Base-by-base conservation (phyloP, 2,329 filamentous ascomycete species). In the Orbilia oligospora region DNA sequence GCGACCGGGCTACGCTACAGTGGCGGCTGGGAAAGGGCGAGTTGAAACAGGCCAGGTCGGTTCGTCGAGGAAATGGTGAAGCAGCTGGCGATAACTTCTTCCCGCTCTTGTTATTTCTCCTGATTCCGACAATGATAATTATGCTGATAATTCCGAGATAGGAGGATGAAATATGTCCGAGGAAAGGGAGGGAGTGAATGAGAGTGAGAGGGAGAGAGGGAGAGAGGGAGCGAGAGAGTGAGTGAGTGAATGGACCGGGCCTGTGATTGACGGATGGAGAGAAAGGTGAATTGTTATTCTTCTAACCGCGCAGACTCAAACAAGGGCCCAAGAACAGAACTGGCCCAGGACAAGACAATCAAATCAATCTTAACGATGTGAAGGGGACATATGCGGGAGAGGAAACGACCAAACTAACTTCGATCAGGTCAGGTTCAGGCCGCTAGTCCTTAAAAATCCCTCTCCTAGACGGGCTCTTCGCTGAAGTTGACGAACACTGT, bases 321-420 rank as follows among this genome's bases (percentile, higher is more conserved):
- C 61, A 65, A 27, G 61, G 61, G 41, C 44, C 56, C 33, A 46
- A 46, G 18, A 46, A 46, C 44, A 44, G 36, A 61, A 61, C 56
- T 27, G 36, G 56, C 18, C 56, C 61, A 65, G 36, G 61, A 65
- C 61, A 22, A 65, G 38, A 48, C 44, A 49, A 49, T 65, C 38
- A 65, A 48, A 65, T 65, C 51, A 63, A 71, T 71, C 56, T 61
- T 64, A 71, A 71, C 68, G 56, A 71, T 65, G 70, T 41, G 58
- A 73, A 61, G 61, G 70, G 69, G 36, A 61, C 49, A 66, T 46
- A 65, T 53, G 69, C 69, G 70, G 70, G 61, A 73, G 70, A 67
- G 61, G 70, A 61, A 73, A 73, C 70, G 36, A 72, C 33, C 41
- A 63, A 72, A 65, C 69, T 65, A 63, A 49, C 56, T 61, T 61